These are phyloP conservation scores for Aureobasidium leucospermi DNA, from an alignment of 2,329 filamentous ascomycete genomes.

Conservation along the genomic window DNA sequence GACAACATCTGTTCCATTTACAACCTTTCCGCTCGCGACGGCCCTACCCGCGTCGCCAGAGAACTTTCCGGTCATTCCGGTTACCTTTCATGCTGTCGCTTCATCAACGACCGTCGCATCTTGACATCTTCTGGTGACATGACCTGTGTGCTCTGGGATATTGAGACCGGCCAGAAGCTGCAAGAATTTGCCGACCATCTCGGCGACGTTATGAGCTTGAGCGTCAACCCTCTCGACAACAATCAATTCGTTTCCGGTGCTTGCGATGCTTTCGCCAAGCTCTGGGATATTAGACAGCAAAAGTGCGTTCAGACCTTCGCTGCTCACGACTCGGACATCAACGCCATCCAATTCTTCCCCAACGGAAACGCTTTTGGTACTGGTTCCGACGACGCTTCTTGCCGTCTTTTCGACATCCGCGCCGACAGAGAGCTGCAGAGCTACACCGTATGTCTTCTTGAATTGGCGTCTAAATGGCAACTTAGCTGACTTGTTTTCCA, in stretches of 20 bases:
- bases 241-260: slow-evolving; percentile 99
- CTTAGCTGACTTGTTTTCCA: slow-evolving; percentile 35
- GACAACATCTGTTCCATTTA: slow-evolving; percentile 99
- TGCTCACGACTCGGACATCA: slow-evolving; percentile 97
- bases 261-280: slow-evolving; percentile 95
- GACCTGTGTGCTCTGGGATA: slow-evolving; percentile 99
- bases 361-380: slow-evolving; percentile 98
- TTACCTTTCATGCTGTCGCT: slow-evolving; percentile 95
- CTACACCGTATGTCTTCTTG: slow-evolving; percentile 49
- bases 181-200: slow-evolving; percentile 98
- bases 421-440: slow-evolving; percentile 74
- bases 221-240: slow-evolving; percentile 97
- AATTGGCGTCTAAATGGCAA: background rate
- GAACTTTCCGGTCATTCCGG: slow-evolving; percentile 96
- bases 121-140: slow-evolving; percentile 97
- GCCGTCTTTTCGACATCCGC: slow-evolving; percentile 94
- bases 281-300: slow-evolving; percentile 97
- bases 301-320: slow-evolving; percentile 99
- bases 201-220: slow-evolving; percentile 99
- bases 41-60: slow-evolving; percentile 90
- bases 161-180: slow-evolving; percentile 93
- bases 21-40: slow-evolving; percentile 93
- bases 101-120: slow-evolving; percentile 97
- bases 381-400: slow-evolving; percentile 94
- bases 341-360: slow-evolving; percentile 98